These are phyloP conservation scores for Oryza longistaminata DNA, from an alignment of 176 grass and related monocot genomes.

Conservation along the genomic window DNA sequence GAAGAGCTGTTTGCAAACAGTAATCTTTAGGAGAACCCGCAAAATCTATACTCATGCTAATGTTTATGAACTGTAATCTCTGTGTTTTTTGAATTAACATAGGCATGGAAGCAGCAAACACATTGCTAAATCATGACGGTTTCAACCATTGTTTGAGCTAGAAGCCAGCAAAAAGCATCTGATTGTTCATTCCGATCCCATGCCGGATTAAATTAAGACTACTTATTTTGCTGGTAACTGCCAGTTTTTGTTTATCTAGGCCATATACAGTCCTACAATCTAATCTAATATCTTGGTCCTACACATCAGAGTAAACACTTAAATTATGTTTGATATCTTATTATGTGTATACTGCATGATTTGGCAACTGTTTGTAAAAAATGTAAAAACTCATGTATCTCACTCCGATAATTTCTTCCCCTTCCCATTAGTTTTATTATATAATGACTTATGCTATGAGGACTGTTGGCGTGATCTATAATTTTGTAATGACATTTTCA, in stretches of 20 bases:
- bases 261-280: background rate
- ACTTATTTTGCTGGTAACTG: background rate
- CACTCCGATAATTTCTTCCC: background rate
- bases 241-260: background rate
- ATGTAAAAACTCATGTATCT: background rate
- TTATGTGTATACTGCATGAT: background rate
- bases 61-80: too few species aligned
- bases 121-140: background rate
- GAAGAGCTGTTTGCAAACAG: background rate
- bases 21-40: background rate
- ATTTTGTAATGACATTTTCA: constrained; percentile 17
- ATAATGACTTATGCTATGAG: background rate
- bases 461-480: background rate
- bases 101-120: background rate
- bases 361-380: background rate
- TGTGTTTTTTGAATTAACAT: background rate
- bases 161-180: background rate
- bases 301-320: background rate
- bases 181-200: background rate
- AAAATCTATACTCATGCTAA: background rate
- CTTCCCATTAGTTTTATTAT: background rate
- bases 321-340: background rate
- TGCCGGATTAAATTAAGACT: background rate
- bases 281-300: background rate
- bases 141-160: background rate